A percentile compares a stretch with the other conserved stretches of the same genome.
These are phyloP conservation scores for Colletotrichum navitas DNA, from an alignment of 2,329 filamentous ascomycete species.

Conservation along the genomic window DNA sequence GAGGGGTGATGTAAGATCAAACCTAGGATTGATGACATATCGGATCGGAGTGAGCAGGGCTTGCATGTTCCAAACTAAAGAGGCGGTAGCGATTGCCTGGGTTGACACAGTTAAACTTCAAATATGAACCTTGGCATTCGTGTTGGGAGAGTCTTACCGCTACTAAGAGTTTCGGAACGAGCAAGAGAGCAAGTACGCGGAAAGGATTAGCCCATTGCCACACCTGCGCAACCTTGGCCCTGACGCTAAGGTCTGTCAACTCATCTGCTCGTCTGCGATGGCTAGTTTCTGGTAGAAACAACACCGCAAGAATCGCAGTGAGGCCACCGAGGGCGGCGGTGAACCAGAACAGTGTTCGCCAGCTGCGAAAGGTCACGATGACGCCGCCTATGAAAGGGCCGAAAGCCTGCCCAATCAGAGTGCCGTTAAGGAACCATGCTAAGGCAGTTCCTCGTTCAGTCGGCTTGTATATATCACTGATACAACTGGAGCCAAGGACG, in stretches of 20 bases:
- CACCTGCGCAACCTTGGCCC: slow-evolving; percentile 52
- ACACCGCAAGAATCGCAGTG: slow-evolving; percentile 66
- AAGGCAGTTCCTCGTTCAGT: slow-evolving; percentile 75
- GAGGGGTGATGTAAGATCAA: slow-evolving; percentile 72
- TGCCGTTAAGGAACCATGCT: slow-evolving; percentile 75
- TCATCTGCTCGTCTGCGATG: slow-evolving; percentile 72
- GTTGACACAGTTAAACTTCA: neutral
- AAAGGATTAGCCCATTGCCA: slow-evolving; percentile 72
- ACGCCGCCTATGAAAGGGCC: slow-evolving; percentile 77
- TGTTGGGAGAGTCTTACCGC: slow-evolving; percentile 63
- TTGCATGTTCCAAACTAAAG: slow-evolving; percentile 80
- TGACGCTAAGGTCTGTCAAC: slow-evolving; percentile 64
- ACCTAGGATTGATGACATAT: slow-evolving; percentile 78
- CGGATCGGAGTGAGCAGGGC: slow-evolving; percentile 75
- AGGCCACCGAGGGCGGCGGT: slow-evolving; percentile 72
- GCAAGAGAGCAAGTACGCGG: slow-evolving; percentile 72
- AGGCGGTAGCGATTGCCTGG: slow-evolving; percentile 46
- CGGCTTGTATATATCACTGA: slow-evolving; percentile 69
- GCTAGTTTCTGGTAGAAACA: slow-evolving; percentile 77
- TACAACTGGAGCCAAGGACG: slow-evolving; percentile 73
- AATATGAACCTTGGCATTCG: too few relatives aligned
- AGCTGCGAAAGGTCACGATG: slow-evolving; percentile 76
- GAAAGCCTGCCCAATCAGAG: slow-evolving; percentile 73
- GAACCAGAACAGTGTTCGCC: slow-evolving; percentile 79
- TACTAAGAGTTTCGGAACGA: slow-evolving; percentile 74